Percentiles rank a stretch among this genome's conserved stretches.
Conservation (phyloP, 768 basidiomycete genomes). For the Pisolithus orientalis region DNA sequence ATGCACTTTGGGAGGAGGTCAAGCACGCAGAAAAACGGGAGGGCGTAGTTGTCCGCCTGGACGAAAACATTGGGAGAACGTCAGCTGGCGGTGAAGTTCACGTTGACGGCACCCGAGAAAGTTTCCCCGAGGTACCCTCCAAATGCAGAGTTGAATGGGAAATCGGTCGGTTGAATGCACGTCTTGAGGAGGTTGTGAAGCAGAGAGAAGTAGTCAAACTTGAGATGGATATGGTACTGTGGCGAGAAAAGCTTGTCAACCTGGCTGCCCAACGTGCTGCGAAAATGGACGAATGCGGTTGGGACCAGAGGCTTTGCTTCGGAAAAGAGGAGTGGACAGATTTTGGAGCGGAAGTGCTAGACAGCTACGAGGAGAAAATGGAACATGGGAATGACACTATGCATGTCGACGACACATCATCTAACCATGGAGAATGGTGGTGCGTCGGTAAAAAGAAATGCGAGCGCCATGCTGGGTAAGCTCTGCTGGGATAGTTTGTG, state of each 20-base stretch:
- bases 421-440: conserved; percentile 60
- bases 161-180: conserved; percentile 43
- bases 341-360: conserved; percentile 58
- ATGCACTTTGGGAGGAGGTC: conserved; percentile 68
- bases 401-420: conserved; percentile 28
- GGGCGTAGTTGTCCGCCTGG: conserved; percentile 52
- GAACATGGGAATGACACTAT: conserved; percentile 32
- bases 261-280: conserved; percentile 65
- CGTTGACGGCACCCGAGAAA: conserved; percentile 1
- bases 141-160: conserved; percentile 52
- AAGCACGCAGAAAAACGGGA: conserved; percentile 65
- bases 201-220: conserved; percentile 60
- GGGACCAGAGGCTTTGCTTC: conserved; percentile 81
- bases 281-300: conserved; percentile 70
- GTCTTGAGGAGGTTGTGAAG: conserved; percentile 52
- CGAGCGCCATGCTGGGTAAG: conserved; percentile 72
- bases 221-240: conserved; percentile 61
- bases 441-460: conserved; percentile 71
- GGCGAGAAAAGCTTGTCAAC: conserved; percentile 64
- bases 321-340: conserved; percentile 77
- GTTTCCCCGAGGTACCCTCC: conserved; percentile 26
- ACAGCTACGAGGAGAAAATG: conserved; percentile 55
- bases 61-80: conserved; percentile 20
- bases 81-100: conserved; percentile 11
- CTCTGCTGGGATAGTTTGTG: conserved; percentile 1